Evolutionary conservation across 2,329 filamentous ascomycete genomes (phyloP).

Genomic region (Daldinia sp.): DNA sequence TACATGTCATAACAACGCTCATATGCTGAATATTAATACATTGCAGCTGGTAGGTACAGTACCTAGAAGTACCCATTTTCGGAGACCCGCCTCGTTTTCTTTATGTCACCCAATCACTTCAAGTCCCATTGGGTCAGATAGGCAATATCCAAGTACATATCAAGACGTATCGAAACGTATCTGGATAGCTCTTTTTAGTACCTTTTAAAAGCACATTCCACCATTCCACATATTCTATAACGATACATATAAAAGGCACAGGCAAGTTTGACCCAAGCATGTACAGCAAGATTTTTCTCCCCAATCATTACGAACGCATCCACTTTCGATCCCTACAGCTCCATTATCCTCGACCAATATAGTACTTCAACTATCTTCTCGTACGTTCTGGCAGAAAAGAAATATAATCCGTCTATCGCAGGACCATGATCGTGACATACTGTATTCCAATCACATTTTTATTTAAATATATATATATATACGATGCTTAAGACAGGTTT

Average conservation of each 20-base stretch:
- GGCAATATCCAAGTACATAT: slow-evolving; percentile 8
- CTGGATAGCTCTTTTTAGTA: slow-evolving; percentile 10
- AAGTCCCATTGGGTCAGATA: slow-evolving; percentile 23
- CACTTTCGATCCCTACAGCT: slow-evolving; percentile 1
- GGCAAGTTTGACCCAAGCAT: not conserved
- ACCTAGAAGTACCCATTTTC: not conserved
- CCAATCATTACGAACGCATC: not conserved
- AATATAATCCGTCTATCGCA: not conserved
- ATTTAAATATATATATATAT: too few relatives aligned
- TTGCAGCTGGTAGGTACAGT: not conserved
- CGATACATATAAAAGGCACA: slow-evolving; percentile 1
- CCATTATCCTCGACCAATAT: not conserved
- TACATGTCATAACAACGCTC: slow-evolving; percentile 7
- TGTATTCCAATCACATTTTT: not conserved
- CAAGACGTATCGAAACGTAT: not conserved
- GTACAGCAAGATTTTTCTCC: not conserved
- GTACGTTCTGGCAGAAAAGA: not conserved
- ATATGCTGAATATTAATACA: slow-evolving; percentile 3
- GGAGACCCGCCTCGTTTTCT: slow-evolving; percentile 3
- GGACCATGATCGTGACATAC: not conserved
- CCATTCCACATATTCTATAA: too few relatives aligned
- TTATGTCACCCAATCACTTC: slow-evolving; percentile 21
- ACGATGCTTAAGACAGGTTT: not conserved
- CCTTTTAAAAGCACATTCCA: not conserved
- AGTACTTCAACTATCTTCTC: not conserved